Base-by-base conservation (phyloP, 805 yeast genomes). In the Metschnikowia continentalis region DNA sequence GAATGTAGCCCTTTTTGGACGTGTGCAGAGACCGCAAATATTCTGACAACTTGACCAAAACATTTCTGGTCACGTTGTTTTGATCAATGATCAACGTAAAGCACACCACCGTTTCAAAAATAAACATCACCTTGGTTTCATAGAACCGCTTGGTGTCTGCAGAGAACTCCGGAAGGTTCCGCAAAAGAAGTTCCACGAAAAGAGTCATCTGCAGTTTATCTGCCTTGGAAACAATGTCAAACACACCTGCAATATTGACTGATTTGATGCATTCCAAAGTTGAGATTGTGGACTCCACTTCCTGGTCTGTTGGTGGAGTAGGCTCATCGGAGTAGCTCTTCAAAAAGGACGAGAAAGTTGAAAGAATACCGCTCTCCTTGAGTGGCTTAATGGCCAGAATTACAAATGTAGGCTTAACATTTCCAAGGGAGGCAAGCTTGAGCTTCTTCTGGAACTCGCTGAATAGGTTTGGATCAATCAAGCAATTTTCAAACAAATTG, bases 261-360 rank as follows among this genome's bases (percentile, higher is more conserved):
- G 92, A 81, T 47, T 80, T 80, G 47, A 92, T 76, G 64, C 97
- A 92, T 57, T 91, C 96, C 40, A 86, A 70, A 0, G 97, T 87
- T 5, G 90, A 84, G 13, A 86, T 66, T 0, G 98, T 88, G 5
- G 88, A 80, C 55, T 90, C 96, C 46, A 94, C 85, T 59, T 92
- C 97, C 61, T 89, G 96, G 50, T 88, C 95, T 1, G 95, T 81
- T 11, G 99, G 99, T 66, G 92, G 98, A 0, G 86, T 84, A 3
- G 88, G 83, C 48, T 89, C 95, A 61, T 90, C 97, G 1, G 86
- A 75, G 51, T 84, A 80, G 17, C 97, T 94, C 55, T 94, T 88
- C 67, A 94, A 78, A 61, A 90, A 92, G 0, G 96, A 89, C 1
- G 97, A 90, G 60, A 94, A 84, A 0, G 98, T 88, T 0, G 96